Evolutionary conservation across 495 filamentous ascomycete genomes (phyloP).

Genomic region (Extremus antarcticus): DNA sequence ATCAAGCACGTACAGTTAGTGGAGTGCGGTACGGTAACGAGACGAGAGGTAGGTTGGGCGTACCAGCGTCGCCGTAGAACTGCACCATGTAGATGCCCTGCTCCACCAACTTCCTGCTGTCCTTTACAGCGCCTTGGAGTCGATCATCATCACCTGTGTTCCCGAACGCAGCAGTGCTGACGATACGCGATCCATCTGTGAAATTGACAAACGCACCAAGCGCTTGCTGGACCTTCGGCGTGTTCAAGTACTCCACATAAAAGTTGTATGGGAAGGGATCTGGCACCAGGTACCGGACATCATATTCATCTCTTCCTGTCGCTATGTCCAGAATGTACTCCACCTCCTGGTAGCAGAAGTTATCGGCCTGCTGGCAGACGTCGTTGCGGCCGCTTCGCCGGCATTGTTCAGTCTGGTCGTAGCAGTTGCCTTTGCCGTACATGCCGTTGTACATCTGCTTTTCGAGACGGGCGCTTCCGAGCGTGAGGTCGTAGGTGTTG

Average conservation of each 20-base stretch:
- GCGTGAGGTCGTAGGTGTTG: conserved; percentile 48
- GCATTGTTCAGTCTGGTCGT: conserved; percentile 46
- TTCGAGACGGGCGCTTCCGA: conserved; percentile 22
- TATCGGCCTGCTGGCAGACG: conserved; percentile 40
- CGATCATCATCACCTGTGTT: conserved; percentile 48
- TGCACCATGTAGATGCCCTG: conserved; percentile 43
- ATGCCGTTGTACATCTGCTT: conserved; percentile 46
- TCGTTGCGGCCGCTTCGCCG: conserved; percentile 34
- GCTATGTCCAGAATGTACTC: conserved; percentile 43
- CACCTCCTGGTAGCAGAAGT: conserved; percentile 45
- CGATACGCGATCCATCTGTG: conserved; percentile 37
- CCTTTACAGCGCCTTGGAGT: conserved; percentile 40
- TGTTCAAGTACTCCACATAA: conserved; percentile 51
- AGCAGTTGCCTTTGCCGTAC: conserved; percentile 52
- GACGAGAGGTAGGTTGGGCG: neutral
- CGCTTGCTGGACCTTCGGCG: conserved; percentile 42
- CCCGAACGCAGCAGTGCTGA: conserved; percentile 38
- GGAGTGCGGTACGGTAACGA: neutral
- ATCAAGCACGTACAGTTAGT: neutral
- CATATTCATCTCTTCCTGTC: conserved; percentile 48
- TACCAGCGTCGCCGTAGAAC: conserved; percentile 47
- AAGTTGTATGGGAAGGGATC: conserved; percentile 53
- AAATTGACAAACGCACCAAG: conserved; percentile 51
- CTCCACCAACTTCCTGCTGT: conserved; percentile 38
- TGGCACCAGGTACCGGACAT: conserved; percentile 44